These are phyloP conservation scores for Acacia pycnantha DNA, from an alignment of 331 rosid genomes.

Conservation along the genomic window DNA sequence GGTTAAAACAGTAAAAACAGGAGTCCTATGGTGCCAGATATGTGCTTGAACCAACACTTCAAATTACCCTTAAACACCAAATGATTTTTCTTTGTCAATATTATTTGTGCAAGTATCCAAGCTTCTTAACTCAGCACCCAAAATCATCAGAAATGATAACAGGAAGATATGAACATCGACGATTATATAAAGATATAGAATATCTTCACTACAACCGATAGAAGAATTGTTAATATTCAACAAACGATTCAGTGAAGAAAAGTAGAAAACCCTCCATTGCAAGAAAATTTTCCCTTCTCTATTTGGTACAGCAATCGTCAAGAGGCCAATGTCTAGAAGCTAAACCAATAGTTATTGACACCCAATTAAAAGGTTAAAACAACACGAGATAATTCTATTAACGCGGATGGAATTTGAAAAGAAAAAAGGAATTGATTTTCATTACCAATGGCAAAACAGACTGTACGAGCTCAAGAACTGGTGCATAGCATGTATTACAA, in stretches of 20 bases:
- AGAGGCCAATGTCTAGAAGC: not conserved
- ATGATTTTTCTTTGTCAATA: not conserved
- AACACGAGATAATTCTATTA: not conserved
- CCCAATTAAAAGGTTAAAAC: not conserved
- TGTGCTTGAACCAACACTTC: not conserved
- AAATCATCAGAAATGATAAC: not conserved
- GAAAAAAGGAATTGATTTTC: not conserved
- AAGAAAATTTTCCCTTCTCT: not conserved
- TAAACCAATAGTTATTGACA: not conserved
- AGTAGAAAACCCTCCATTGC: not conserved
- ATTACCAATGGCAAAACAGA: not conserved
- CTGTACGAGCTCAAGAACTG: not conserved
- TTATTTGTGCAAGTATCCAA: not conserved
- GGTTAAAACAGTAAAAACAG: not conserved
- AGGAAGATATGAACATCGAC: constrained; percentile 4
- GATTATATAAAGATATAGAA: constrained; percentile 3
- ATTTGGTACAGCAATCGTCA: not conserved
- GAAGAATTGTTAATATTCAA: not conserved
- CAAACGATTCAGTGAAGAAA: not conserved
- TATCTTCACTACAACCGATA: constrained; percentile 18
- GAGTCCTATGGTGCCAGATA: not conserved
- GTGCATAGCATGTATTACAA: not conserved
- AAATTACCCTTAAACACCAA: not conserved
- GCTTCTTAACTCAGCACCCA: not conserved
- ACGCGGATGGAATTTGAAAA: constrained; percentile 30